phyloP scores from a whole-genome alignment of 257 asterid genomes.

The Gardenia jasminoides region DNA sequence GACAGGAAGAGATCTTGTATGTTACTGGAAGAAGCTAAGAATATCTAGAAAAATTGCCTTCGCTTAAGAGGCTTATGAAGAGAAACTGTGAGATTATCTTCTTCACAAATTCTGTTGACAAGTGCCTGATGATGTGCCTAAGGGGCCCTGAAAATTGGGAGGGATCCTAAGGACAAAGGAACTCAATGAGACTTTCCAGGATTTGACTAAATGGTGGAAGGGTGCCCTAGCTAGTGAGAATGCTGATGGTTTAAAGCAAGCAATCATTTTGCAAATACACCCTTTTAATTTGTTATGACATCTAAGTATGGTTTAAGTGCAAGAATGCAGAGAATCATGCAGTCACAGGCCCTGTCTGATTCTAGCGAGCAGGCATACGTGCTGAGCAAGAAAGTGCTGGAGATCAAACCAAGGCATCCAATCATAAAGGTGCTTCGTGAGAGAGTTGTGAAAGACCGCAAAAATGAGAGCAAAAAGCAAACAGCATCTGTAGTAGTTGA shows the following conservation, averaged over 20 bases:
- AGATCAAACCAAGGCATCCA: slow-evolving; percentile 88
- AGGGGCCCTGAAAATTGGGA: slow-evolving; percentile 83
- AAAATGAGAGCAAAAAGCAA: slow-evolving; percentile 64
- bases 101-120: slow-evolving; percentile 90
- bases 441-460: slow-evolving; percentile 61
- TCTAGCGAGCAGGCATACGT: slow-evolving; percentile 82
- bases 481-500: slow-evolving; percentile 83
- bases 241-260: slow-evolving; percentile 82
- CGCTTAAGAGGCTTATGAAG: slow-evolving; percentile 88
- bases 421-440: slow-evolving; percentile 83
- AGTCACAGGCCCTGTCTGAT: slow-evolving; percentile 83
- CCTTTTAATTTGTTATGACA: slow-evolving; percentile 87
- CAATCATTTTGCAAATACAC: slow-evolving; percentile 81
- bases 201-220: slow-evolving; percentile 93
- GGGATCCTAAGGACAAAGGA: slow-evolving; percentile 80
- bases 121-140: slow-evolving; percentile 88
- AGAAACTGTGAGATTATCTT: slow-evolving; percentile 86
- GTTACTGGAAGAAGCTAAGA: slow-evolving; percentile 93
- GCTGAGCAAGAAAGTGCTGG: slow-evolving; percentile 91
- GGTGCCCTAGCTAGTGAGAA: slow-evolving; percentile 76
- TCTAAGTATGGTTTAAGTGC: slow-evolving; percentile 88
- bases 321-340: slow-evolving; percentile 93
- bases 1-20: slow-evolving; percentile 94
- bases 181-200: slow-evolving; percentile 79
- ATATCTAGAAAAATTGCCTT: slow-evolving; percentile 92